These are phyloP conservation scores for Puccinia novopanici DNA, from an alignment of 1,284 basidiomycete species.

Conservation along the genomic window DNA sequence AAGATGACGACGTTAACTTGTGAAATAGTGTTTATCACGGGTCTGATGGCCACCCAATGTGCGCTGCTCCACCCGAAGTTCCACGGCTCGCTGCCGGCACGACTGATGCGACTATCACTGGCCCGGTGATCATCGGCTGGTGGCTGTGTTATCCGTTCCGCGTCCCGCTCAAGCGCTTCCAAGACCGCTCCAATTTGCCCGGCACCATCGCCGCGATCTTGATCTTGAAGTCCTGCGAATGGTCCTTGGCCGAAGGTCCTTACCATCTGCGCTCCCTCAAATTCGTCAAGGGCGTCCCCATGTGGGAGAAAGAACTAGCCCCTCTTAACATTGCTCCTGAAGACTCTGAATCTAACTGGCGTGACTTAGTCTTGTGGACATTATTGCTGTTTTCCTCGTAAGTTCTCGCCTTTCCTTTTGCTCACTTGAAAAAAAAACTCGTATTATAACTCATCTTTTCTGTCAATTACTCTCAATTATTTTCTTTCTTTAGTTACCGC, in stretches of 20 bases:
- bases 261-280: slow-evolving; percentile 9
- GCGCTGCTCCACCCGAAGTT: slow-evolving; percentile 15
- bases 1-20: neutral
- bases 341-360: neutral
- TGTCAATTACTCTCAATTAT: too few species aligned
- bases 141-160: slow-evolving; percentile 16
- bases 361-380: slow-evolving; percentile 10
- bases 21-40: neutral
- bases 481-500: neutral
- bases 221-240: slow-evolving; percentile 26
- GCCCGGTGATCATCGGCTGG: slow-evolving; percentile 22
- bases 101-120: neutral
- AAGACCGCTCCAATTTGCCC: neutral
- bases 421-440: neutral
- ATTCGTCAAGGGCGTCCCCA: neutral
- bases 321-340: neutral
- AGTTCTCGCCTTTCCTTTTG: neutral
- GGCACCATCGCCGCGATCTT: neutral
- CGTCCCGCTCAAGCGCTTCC: neutral
- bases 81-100: neutral
- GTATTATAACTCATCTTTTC: neutral
- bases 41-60: slow-evolving; percentile 3
- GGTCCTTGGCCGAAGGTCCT: slow-evolving; percentile 16
- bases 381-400: neutral
- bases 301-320: neutral